A percentile compares a stretch with the other conserved stretches of the same genome.
Evolutionary conservation across 2,329 filamentous ascomycete species (phyloP).

Genomic region (Lasiodiplodia citricola): DNA sequence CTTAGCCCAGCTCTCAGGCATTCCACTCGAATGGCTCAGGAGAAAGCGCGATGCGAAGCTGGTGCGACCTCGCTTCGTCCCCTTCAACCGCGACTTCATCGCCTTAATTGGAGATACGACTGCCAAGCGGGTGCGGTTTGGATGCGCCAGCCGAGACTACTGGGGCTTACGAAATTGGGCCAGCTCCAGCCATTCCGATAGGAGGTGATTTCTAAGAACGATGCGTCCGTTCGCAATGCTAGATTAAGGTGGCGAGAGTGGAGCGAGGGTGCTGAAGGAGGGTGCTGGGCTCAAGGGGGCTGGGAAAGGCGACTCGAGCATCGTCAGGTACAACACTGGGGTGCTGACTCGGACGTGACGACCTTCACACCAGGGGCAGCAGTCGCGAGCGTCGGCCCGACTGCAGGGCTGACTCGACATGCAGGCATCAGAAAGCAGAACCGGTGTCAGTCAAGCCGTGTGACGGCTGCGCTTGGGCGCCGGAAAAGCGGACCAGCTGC

Average conservation of each 20-base stretch:
- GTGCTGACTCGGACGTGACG: conserved; percentile 8
- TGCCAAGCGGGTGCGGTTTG: background rate
- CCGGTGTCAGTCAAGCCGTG: background rate
- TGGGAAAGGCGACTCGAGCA: background rate
- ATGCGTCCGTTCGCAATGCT: background rate
- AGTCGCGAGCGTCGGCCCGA: conserved; percentile 3
- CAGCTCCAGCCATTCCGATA: background rate
- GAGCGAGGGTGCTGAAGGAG: background rate
- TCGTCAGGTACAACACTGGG: background rate
- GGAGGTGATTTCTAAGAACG: background rate
- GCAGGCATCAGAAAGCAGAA: background rate
- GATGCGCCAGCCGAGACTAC: background rate
- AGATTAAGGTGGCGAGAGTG: conserved; percentile 5
- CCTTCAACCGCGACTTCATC: background rate
- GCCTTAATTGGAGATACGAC: background rate
- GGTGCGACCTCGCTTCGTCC: background rate
- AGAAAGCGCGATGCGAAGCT: background rate
- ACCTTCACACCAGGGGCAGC: conserved; percentile 6
- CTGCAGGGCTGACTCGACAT: conserved; percentile 2
- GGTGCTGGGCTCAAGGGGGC: background rate
- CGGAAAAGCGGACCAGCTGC: conserved; percentile 1
- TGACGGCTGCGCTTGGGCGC: background rate
- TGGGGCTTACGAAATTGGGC: background rate
- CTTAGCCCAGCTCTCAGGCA: no score
- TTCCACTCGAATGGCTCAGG: no score